These are phyloP conservation scores for Pilatotrama ljubarskyi DNA, from an alignment of 768 basidiomycete species.

Conservation along the genomic window DNA sequence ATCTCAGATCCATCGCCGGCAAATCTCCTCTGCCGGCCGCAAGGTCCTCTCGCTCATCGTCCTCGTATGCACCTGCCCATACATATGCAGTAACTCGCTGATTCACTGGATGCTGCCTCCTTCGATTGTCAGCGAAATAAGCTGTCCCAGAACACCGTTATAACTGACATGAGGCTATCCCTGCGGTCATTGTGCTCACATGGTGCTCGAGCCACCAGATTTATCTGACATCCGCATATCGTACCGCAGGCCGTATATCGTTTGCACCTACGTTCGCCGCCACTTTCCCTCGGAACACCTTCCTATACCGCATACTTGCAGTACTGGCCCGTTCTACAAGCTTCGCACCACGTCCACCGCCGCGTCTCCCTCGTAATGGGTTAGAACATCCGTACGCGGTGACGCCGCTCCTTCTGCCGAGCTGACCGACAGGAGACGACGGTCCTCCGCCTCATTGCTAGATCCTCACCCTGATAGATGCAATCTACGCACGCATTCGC, in stretches of 20 bases:
- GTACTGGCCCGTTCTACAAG: too few relatives aligned
- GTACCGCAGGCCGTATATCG: background rate
- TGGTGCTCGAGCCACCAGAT: background rate
- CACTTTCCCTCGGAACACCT: background rate
- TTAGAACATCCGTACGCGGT: too few relatives aligned
- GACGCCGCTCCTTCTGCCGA: too few relatives aligned
- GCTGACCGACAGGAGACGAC: too few relatives aligned
- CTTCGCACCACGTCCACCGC: background rate
- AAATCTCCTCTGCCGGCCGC: conserved; percentile 1
- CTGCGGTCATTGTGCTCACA: background rate
- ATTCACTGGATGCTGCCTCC: too few relatives aligned
- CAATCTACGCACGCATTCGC: too few relatives aligned
- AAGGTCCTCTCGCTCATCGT: background rate
- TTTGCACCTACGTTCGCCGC: background rate
- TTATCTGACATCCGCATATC: conserved; percentile 5
- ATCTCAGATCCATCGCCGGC: conserved; percentile 13
- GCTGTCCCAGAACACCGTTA: too few relatives aligned
- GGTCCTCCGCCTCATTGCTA: too few relatives aligned
- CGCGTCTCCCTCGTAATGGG: background rate
- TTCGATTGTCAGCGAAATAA: too few relatives aligned
- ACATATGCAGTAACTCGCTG: too few relatives aligned
- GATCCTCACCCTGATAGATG: too few relatives aligned
- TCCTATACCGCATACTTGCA: too few relatives aligned
- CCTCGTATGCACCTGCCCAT: background rate
- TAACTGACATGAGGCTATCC: background rate